Evolutionary conservation across 345 rosid species (phyloP), one percentile per base, ranked within the genome.

Genomic region (Populus davidiana): DNA sequence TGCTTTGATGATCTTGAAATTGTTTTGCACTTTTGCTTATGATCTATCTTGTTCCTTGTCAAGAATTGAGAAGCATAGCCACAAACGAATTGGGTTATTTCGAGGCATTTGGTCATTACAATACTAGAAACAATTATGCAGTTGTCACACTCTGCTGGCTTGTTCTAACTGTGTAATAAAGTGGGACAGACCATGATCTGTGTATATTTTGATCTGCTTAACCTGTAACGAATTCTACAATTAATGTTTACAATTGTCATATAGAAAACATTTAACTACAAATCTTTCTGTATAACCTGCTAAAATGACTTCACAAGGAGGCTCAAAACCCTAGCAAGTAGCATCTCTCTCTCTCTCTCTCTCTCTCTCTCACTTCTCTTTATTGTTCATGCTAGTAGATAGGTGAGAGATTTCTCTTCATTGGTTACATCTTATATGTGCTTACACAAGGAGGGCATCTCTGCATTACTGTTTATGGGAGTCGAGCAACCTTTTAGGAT

Each of bases 1-100:
- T 80, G 80, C 83, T 59, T 84, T 82, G 61, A 85, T 86, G 84
- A 81, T 82, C 76, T 74, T 76, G 72, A 70, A 81, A 85, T 77
- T 67, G 82, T 83, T 76, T 41, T 41, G 3, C 44, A 41, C 44
- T 10, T 41, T 83, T 69, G 12, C 54, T 29, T 43, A 38, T 73
- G 35, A 61, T 62, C 69, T 41, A 67, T 31, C 50, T 9, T 39
- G 27, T 68, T 38, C 50, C 44, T 39, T 14, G 4, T 23, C 29
- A 59, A 59, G 29, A 59, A n/a, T 3, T n/a, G 64, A 59, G 64
- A n/a, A n/a, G 23, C 64, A 59, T 59, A 10, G 64, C 64, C 27
- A 23, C 25, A 59, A 59, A 23, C 25, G 64, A 59, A 56, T n/a
- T n/a, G 62, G 27, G 27, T 27, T 9, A n/a, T 20, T 9, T 54